Evolutionary conservation across 1,139 yeast species (phyloP).

Genomic region (Blastobotrys aristatus): DNA sequence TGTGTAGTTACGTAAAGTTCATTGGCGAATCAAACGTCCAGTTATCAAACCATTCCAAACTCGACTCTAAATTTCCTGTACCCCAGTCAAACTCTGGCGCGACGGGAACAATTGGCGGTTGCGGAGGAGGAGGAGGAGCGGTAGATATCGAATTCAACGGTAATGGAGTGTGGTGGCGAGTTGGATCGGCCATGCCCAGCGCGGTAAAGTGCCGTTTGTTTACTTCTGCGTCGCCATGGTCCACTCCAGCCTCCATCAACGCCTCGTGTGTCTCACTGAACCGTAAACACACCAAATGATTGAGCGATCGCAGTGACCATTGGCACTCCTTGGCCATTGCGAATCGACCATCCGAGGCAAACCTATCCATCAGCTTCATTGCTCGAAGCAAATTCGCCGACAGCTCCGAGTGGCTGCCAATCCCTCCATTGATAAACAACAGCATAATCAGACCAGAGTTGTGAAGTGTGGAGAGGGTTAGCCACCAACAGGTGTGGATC

Average conservation of each 20-base stretch:
- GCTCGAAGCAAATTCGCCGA: constrained; percentile 25
- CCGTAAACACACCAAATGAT: constrained; percentile 46
- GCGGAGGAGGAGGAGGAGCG: not conserved
- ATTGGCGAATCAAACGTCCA: constrained; percentile 29
- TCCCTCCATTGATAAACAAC: constrained; percentile 43
- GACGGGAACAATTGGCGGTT: not conserved
- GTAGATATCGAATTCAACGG: not conserved
- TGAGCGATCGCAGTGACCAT: constrained; percentile 59
- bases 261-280: constrained; percentile 40
- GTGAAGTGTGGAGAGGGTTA: constrained; percentile 44
- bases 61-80: constrained; percentile 15
- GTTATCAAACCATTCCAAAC: constrained; percentile 28
- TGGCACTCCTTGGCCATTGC: constrained; percentile 59
- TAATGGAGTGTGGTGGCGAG: too few relatives aligned
- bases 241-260: constrained; percentile 45
- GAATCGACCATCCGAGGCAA: constrained; percentile 42
- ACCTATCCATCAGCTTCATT: constrained; percentile 34
- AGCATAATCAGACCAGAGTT: constrained; percentile 45
- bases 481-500: constrained; percentile 50
- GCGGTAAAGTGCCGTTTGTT: constrained; percentile 44
- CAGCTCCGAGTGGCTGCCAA: constrained; percentile 23
- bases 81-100: constrained; percentile 1
- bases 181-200: constrained; percentile 23
- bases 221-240: constrained; percentile 53
- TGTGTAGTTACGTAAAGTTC: constrained; percentile 63